Conservation (phyloP, 768 basidiomycete species). For the Pleurotus ostreatus region DNA sequence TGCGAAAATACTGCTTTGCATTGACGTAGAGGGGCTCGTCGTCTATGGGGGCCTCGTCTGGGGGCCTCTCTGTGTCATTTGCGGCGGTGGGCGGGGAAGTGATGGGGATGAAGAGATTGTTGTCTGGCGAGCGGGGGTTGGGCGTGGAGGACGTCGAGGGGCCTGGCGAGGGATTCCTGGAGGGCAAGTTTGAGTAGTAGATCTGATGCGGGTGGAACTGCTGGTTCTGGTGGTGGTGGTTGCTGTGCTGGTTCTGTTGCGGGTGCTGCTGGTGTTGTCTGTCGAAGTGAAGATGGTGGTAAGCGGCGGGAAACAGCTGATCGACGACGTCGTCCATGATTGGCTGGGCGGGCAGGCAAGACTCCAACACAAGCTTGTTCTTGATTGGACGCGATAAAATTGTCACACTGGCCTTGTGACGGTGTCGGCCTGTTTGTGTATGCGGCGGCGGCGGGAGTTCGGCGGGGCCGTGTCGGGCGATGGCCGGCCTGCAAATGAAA, state of each 20-base stretch:
- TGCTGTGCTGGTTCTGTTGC: slow-evolving; percentile 12
- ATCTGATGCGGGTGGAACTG: slow-evolving; percentile 22
- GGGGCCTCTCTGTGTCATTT: slow-evolving; percentile 12
- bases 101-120: slow-evolving; percentile 7
- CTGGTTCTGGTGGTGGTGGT: slow-evolving; percentile 27
- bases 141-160: slow-evolving; percentile 15
- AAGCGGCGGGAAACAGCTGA: slow-evolving; percentile 57
- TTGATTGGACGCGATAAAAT: slow-evolving; percentile 9
- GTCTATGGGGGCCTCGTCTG: slow-evolving; percentile 50
- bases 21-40: slow-evolving; percentile 99
- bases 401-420: slow-evolving; percentile 11
- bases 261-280: slow-evolving; percentile 24
- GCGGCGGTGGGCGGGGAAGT: not conserved
- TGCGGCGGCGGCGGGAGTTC: too few relatives aligned
- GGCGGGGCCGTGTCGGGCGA: not conserved
- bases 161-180: slow-evolving; percentile 19
- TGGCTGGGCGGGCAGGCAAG: slow-evolving; percentile 26
- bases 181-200: slow-evolving; percentile 16
- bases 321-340: slow-evolving; percentile 56
- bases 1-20: slow-evolving; percentile 98
- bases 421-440: not conserved
- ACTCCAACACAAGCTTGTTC: not conserved
- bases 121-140: slow-evolving; percentile 18
- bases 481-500: not conserved
- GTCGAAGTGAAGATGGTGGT: slow-evolving; percentile 49